phyloP scores from a whole-genome alignment of 1,284 basidiomycete species.

The Inonotus obliquus region DNA sequence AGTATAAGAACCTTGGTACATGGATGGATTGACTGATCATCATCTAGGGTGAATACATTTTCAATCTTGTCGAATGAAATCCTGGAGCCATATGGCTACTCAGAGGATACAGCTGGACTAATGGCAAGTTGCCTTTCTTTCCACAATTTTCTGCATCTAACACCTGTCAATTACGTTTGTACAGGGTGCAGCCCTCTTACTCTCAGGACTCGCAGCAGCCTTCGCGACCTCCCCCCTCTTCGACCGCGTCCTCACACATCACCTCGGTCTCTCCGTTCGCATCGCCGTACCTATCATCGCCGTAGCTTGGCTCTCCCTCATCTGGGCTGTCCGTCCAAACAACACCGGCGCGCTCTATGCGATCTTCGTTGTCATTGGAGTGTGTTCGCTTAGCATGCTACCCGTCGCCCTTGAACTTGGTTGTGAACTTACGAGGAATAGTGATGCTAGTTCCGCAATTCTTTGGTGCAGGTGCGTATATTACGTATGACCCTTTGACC shows the following conservation, averaged over 20 bases:
- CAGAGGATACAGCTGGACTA: conserved; percentile 54
- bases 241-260: conserved; percentile 71
- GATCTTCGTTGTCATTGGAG: conserved; percentile 63
- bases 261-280: conserved; percentile 56
- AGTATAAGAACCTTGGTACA: conserved; percentile 25
- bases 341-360: conserved; percentile 57
- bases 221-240: conserved; percentile 65
- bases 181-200: conserved; percentile 54
- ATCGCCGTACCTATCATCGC: conserved; percentile 56
- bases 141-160: neutral
- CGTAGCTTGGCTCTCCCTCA: conserved; percentile 60
- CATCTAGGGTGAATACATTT: conserved; percentile 40
- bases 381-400: conserved; percentile 59
- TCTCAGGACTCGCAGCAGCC: conserved; percentile 65
- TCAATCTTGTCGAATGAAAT: conserved; percentile 62
- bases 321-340: conserved; percentile 69
- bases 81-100: conserved; percentile 69
- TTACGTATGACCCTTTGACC: no score
- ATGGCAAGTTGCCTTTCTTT: conserved; percentile 30
- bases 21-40: neutral
- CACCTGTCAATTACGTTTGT: neutral
- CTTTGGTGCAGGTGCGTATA: conserved; percentile 52
- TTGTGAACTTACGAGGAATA: conserved; percentile 71
- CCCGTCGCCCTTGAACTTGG: conserved; percentile 72
- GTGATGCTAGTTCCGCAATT: conserved; percentile 68